Percentiles rank a stretch among this genome's conserved stretches.
Evolutionary conservation across 148 eudicot genomes (phyloP).

Genomic region (Chenopodium quinoa): DNA sequence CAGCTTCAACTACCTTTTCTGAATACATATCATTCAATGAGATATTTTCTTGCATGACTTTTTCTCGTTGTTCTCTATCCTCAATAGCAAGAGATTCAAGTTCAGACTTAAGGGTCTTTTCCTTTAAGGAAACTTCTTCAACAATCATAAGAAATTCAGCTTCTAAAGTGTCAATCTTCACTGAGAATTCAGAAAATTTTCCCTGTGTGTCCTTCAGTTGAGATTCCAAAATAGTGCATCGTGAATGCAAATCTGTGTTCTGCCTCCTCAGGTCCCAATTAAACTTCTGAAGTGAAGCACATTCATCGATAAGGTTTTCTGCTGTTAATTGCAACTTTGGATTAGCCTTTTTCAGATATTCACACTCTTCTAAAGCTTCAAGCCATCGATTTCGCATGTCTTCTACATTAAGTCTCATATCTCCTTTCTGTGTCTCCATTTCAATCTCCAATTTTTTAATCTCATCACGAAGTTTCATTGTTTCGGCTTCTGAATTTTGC

Average conservation of each 20-base stretch:
- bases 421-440: conserved; percentile 42
- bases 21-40: conserved; percentile 43
- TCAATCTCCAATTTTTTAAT: conserved; percentile 42
- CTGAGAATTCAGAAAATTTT: conserved; percentile 39
- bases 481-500: conserved; percentile 43
- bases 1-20: conserved; percentile 57
- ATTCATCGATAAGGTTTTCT: conserved; percentile 54
- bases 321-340: conserved; percentile 52
- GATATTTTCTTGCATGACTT: conserved; percentile 44
- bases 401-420: conserved; percentile 43
- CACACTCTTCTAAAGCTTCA: conserved; percentile 65
- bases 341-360: conserved; percentile 52
- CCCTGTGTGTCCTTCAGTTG: conserved; percentile 45
- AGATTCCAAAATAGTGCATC: conserved; percentile 42
- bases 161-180: conserved; percentile 55
- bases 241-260: conserved; percentile 47
- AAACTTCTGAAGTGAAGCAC: conserved; percentile 48
- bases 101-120: conserved; percentile 52
- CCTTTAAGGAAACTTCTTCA: conserved; percentile 57
- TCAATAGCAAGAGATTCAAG: conserved; percentile 56
- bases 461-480: conserved; percentile 51
- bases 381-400: conserved; percentile 47
- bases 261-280: conserved; percentile 57
- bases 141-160: conserved; percentile 42
- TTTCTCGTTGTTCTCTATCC: conserved; percentile 50